Percentiles rank a stretch among this genome's conserved stretches.
Evolutionary conservation across 2,329 filamentous ascomycete genomes (phyloP).

Genomic region (Epichloe brachyelytri): DNA sequence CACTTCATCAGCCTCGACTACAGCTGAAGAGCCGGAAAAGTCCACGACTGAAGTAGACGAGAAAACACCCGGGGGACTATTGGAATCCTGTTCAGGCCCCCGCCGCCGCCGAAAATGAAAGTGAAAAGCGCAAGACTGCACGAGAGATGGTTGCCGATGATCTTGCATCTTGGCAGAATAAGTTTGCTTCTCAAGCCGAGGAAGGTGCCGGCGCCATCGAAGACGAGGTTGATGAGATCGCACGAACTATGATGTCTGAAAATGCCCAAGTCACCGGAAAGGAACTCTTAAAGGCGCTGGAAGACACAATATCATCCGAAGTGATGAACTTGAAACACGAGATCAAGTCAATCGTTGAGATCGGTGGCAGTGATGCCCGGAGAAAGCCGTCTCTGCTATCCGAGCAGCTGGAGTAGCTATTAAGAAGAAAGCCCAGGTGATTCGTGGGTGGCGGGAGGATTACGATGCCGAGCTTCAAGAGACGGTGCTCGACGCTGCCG

Average conservation of each 20-base stretch:
- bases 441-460: constrained; percentile 62
- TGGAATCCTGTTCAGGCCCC: constrained; percentile 29
- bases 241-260: constrained; percentile 41
- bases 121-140: constrained; percentile 42
- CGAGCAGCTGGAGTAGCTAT: constrained; percentile 58
- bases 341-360: constrained; percentile 49
- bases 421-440: constrained; percentile 62
- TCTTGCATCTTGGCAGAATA: constrained; percentile 72
- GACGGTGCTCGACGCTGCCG: constrained; percentile 59
- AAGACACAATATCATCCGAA: constrained; percentile 52
- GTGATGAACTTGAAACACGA: constrained; percentile 51
- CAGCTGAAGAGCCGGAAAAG: constrained; percentile 6
- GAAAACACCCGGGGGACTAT: constrained; percentile 12
- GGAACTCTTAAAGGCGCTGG: constrained; percentile 53
- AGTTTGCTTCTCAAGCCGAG: constrained; percentile 74
- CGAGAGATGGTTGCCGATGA: constrained; percentile 64
- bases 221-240: constrained; percentile 47
- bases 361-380: constrained; percentile 29
- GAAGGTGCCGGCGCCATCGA: constrained; percentile 68
- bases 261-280: constrained; percentile 55
- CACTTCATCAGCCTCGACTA: constrained; percentile 19
- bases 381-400: constrained; percentile 35
- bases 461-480: constrained; percentile 58
- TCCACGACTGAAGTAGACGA: constrained; percentile 17
- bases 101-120: constrained; percentile 32